Evolutionary conservation across 768 basidiomycete species (phyloP).

Genomic region (Leucosporidium scottii): DNA sequence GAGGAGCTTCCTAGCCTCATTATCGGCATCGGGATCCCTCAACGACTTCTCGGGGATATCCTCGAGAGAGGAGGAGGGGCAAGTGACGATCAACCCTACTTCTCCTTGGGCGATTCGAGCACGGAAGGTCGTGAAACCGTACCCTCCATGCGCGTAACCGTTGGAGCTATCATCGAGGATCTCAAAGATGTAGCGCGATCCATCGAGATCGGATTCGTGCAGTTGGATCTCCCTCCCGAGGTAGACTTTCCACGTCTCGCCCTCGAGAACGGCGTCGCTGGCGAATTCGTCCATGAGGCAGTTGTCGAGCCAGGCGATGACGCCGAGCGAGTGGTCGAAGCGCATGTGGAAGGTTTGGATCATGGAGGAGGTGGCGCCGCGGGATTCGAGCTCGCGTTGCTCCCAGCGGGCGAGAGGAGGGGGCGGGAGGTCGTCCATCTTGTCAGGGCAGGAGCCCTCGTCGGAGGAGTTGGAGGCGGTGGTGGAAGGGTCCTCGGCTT

Average conservation of each 20-base stretch:
- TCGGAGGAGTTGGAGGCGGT: too few species aligned
- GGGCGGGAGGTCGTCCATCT: too few species aligned
- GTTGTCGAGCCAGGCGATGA: background rate
- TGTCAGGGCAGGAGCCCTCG: too few species aligned
- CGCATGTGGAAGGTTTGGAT: background rate
- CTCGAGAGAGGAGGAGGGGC: background rate
- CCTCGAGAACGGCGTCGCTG: background rate
- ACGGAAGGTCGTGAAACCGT: background rate
- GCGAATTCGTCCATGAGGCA: background rate
- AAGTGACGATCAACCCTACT: too few species aligned
- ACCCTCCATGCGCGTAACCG: background rate
- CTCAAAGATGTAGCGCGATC: background rate
- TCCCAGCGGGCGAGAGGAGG: too few species aligned
- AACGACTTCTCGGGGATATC: background rate
- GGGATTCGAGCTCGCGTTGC: background rate
- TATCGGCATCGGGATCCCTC: background rate
- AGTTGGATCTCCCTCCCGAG: background rate
- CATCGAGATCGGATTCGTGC: background rate
- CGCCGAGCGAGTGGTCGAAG: background rate
- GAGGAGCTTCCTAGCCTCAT: too few species aligned
- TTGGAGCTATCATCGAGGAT: background rate
- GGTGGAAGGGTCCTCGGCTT: too few species aligned
- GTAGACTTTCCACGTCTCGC: background rate
- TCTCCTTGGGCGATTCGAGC: background rate
- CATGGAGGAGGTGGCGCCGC: background rate